Base-by-base conservation (phyloP, 2,329 filamentous ascomycete species). In the Verticillium alfalfae region DNA sequence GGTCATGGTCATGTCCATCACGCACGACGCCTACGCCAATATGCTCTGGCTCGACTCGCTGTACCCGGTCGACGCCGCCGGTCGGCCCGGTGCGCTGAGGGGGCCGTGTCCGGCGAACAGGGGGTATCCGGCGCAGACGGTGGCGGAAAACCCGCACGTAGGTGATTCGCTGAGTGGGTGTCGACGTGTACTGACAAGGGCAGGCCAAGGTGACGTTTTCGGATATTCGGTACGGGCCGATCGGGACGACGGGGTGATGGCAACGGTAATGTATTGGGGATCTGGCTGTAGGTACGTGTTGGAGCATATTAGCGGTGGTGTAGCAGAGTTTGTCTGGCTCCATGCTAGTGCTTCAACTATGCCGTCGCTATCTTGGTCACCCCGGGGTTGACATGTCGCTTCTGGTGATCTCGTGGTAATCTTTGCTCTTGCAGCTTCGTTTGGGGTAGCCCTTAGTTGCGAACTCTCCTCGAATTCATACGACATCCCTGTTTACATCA, bases 161-260 rank as follows among this genome's bases (percentile, higher is more conserved):
- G 54, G 58, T 38, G 3, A 16, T 12, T 16, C 16, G 10, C 10
- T 26, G 5, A 31, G 5, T 36, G 5, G 8, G 31, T n/a, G 26
- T 45, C 18, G 26, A 34, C 34, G 2, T 15, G 2, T 39, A 31
- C 38, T 22, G 9, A 60, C 45, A 7, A 15, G 18, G 9, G 1
- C 16, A 37, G 18, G 71, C 79, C 45, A 72, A 72, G 61, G 79
- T 82, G 38, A 69, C 71, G 18, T 83, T 74, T 70, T 80, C 78
- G 54, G 81, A 81, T 71, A 81, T 82, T 70, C 79, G 76, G 68
- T 74, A 77, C 62, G 79, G 79, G 8, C 75, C 78, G 22, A 75
- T 82, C 61, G 76, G 76, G 62, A 77, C 77, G 10, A 82, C 80
- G 56, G 22, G 39, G 12, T 41, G 22, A 37, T 37, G 36, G 26